A percentile compares a stretch with the other conserved stretches of the same genome.
Conservation (phyloP, 768 basidiomycete genomes). For the Trametes villosa region DNA sequence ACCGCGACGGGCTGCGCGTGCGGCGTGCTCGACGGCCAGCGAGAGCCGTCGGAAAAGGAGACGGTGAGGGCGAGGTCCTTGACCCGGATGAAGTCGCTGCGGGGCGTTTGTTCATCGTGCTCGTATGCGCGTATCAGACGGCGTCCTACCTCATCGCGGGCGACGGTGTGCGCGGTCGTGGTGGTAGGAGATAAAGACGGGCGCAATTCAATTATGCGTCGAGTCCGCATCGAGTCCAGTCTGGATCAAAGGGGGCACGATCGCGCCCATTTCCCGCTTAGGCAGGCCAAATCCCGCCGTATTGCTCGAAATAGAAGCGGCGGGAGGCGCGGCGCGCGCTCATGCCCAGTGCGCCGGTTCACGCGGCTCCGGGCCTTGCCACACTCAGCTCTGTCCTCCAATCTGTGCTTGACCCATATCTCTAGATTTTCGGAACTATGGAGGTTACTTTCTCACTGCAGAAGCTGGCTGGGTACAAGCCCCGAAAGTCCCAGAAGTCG, state of each 20-base stretch:
- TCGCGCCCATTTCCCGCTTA: not conserved
- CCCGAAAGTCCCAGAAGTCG: conserved; percentile 36
- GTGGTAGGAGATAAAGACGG: not conserved
- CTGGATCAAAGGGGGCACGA: not conserved
- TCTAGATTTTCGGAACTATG: conserved; percentile 25
- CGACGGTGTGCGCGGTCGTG: not conserved
- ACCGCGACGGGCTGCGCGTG: conserved; percentile 57
- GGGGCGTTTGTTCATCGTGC: not conserved
- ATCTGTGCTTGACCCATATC: too few relatives aligned
- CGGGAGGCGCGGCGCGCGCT: not conserved
- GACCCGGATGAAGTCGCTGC: conserved; percentile 46
- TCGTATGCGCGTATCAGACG: not conserved
- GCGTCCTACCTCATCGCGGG: conserved; percentile 3
- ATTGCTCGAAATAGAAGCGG: not conserved
- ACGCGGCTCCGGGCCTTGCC: too few relatives aligned
- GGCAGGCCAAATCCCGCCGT: not conserved
- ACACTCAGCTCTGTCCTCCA: too few relatives aligned
- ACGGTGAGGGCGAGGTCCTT: conserved; percentile 51
- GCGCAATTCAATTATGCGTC: not conserved
- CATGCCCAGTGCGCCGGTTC: too few relatives aligned
- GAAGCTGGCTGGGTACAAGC: conserved; percentile 39
- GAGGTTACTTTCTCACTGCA: conserved; percentile 39
- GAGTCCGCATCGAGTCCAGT: not conserved
- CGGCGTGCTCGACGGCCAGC: conserved; percentile 45
- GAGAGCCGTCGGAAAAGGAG: conserved; percentile 45